Conservation (phyloP, 2,329 filamentous ascomycete genomes). For the Lasiodiplodia sp. region DNA sequence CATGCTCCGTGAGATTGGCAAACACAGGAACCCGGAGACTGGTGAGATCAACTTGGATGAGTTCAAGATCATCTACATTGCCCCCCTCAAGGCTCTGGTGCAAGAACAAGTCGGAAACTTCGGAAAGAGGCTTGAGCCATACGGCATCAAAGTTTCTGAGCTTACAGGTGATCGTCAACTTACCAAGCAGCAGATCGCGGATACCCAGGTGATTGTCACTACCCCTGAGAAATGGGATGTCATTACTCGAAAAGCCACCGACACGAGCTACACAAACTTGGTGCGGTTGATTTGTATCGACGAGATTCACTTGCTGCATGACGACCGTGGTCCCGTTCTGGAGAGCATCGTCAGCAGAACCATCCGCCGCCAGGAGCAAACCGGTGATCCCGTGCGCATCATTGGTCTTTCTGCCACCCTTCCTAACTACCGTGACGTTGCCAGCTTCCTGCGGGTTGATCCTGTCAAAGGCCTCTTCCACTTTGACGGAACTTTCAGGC, state of each 20-base stretch:
- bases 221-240: constrained; percentile 99
- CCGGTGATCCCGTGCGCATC: constrained; percentile 88
- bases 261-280: constrained; percentile 96
- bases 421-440: constrained; percentile 96
- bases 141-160: constrained; percentile 92
- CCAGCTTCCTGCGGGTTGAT: constrained; percentile 92
- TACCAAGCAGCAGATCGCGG: constrained; percentile 97
- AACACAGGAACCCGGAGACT: constrained; percentile 85
- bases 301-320: constrained; percentile 96
- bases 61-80: constrained; percentile 99
- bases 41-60: constrained; percentile 95
- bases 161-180: constrained; percentile 96
- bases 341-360: constrained; percentile 97
- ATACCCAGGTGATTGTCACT: constrained; percentile 97
- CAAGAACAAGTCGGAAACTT: constrained; percentile 99
- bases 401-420: constrained; percentile 93
- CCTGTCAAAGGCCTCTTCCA: constrained; percentile 87
- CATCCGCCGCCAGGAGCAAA: constrained; percentile 91
- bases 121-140: constrained; percentile 86
- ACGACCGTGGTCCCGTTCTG: constrained; percentile 93
- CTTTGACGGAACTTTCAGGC: constrained; percentile 92
- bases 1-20: constrained; percentile 95
- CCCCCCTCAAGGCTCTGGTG: constrained; percentile 91
- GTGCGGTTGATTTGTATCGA: constrained; percentile 96
- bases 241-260: constrained; percentile 96